Conservation (phyloP, 495 filamentous ascomycete genomes). For the Articulospora tetracladia region DNA sequence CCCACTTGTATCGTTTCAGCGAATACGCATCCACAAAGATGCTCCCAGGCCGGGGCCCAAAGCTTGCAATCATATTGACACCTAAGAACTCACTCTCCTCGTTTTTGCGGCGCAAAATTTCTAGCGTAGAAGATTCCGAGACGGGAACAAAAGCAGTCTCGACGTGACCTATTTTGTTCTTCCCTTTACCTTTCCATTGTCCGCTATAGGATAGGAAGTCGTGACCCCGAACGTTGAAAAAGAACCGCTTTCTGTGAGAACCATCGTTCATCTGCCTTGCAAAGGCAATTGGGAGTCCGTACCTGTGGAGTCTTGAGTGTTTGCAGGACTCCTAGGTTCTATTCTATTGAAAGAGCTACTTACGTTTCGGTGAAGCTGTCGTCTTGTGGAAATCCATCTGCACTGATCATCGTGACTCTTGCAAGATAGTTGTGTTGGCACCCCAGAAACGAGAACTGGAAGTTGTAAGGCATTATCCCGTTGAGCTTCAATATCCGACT, state of each 20-base stretch:
- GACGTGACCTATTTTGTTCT: neutral
- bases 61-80: neutral
- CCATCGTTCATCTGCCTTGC: neutral
- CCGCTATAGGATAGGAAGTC: constrained; percentile 15
- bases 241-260: neutral
- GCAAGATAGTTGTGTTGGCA: constrained; percentile 10
- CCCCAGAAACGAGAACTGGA: constrained; percentile 10
- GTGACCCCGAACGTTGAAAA: constrained; percentile 13
- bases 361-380: neutral
- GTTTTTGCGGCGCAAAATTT: neutral
- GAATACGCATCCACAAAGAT: neutral
- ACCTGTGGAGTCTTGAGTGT: neutral
- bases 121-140: neutral
- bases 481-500: neutral
- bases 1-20: constrained; percentile 4
- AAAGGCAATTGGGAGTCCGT: constrained; percentile 5
- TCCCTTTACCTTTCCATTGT: neutral
- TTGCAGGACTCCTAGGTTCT: neutral
- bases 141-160: neutral
- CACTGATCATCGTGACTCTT: constrained; percentile 1
- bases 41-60: neutral
- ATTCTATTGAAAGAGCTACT: neutral
- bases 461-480: constrained; percentile 5
- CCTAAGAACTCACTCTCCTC: neutral
- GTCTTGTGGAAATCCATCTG: constrained; percentile 2